These are phyloP conservation scores for Ophiognomonia clavigignenti-juglandacearum DNA, from an alignment of 2,329 filamentous ascomycete genomes.

Conservation along the genomic window DNA sequence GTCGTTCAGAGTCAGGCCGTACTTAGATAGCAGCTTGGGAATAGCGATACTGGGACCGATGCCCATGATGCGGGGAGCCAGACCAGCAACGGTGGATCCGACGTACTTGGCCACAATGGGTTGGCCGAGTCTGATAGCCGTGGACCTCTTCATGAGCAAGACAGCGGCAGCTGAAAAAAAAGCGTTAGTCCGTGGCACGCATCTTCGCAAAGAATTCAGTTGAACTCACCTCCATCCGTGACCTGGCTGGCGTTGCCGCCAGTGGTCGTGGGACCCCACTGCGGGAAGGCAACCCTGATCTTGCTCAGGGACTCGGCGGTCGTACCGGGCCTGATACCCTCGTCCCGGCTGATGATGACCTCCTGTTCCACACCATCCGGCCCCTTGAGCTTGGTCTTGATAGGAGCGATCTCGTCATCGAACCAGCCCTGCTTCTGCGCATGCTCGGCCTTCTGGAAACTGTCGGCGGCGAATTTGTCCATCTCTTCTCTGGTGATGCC, in stretches of 20 bases:
- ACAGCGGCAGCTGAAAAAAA: conserved; percentile 65
- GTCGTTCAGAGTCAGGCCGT: conserved; percentile 73
- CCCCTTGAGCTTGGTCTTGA: conserved; percentile 76
- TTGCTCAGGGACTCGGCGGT: conserved; percentile 78
- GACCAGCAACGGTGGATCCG: conserved; percentile 82
- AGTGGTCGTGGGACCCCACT: conserved; percentile 81
- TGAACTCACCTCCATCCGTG: conserved; percentile 71
- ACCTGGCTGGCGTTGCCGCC: conserved; percentile 94
- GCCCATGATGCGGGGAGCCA: conserved; percentile 94
- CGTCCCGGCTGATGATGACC: conserved; percentile 77
- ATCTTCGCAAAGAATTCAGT: neutral
- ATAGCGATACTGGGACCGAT: conserved; percentile 74
- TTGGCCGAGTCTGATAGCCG: conserved; percentile 78
- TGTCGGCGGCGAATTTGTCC: conserved; percentile 82
- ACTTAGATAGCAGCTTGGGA: conserved; percentile 78
- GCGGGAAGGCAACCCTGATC: conserved; percentile 84
- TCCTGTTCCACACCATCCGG: conserved; percentile 74
- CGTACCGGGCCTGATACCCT: conserved; percentile 86
- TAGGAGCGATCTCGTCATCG: conserved; percentile 90
- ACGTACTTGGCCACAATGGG: conserved; percentile 94
- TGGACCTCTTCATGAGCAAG: conserved; percentile 90
- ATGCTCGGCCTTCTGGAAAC: conserved; percentile 78
- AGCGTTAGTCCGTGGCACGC: neutral
- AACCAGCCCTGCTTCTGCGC: conserved; percentile 91
- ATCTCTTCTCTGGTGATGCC: conserved; percentile 74